A percentile compares a stretch with the other conserved stretches of the same genome.
These are phyloP conservation scores for Entomortierella parvispora DNA, from an alignment of 192 early-diverging fungal species.

Conservation along the genomic window DNA sequence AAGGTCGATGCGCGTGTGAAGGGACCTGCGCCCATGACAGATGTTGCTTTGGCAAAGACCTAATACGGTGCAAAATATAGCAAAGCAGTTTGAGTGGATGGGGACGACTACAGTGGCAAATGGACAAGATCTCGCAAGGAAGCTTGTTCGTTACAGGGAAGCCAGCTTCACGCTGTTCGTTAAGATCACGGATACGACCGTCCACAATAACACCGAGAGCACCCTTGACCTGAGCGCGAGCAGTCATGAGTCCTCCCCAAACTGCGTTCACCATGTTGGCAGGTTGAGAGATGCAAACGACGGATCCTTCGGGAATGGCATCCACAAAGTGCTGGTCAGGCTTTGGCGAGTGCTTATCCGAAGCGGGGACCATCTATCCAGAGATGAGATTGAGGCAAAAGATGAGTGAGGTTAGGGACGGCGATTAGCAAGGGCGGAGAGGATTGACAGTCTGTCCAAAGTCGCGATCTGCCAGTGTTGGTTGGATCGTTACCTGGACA, in stretches of 20 bases:
- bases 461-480: no score
- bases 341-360: slow-evolving; percentile 54
- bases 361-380: slow-evolving; percentile 57
- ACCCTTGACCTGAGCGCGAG: slow-evolving; percentile 57
- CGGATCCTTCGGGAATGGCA: slow-evolving; percentile 52
- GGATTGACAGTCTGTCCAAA: not conserved
- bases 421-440: not conserved
- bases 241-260: slow-evolving; percentile 71
- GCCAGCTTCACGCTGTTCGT: slow-evolving; percentile 58
- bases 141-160: slow-evolving; percentile 52
- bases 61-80: slow-evolving; percentile 12
- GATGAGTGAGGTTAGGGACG: not conserved
- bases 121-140: not conserved
- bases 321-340: slow-evolving; percentile 58
- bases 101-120: not conserved
- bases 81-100: not conserved
- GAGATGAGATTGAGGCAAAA: not conserved
- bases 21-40: slow-evolving; percentile 57
- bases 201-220: slow-evolving; percentile 65
- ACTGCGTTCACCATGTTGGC: slow-evolving; percentile 62
- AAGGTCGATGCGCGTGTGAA: slow-evolving; percentile 59
- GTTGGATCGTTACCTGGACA: slow-evolving; percentile 54
- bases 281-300: slow-evolving; percentile 65
- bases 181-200: slow-evolving; percentile 63
- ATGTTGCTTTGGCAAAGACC: slow-evolving; percentile 65